A percentile compares a stretch with the other conserved stretches of the same genome.
Conservation (phyloP, 192 early-diverging fungal genomes). For the Haplosporangium gracile region DNA sequence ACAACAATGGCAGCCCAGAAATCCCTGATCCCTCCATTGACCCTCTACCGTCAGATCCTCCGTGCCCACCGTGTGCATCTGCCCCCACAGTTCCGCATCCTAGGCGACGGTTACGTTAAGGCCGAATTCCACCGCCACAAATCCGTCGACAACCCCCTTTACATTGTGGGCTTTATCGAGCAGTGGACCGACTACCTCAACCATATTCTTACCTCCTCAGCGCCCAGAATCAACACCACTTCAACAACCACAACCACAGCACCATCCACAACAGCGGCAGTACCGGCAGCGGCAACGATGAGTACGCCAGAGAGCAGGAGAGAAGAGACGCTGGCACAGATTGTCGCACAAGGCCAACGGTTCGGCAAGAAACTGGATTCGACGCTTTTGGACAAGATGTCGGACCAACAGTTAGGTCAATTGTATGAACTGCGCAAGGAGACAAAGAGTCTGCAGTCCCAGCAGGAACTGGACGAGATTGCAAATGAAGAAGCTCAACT, state of each 20-base stretch:
- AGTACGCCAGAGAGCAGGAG: conserved; percentile 15
- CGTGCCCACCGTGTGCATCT: conserved; percentile 59
- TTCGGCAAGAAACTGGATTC: conserved; percentile 60
- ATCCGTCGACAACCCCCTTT: conserved; percentile 65
- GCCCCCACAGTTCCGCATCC: conserved; percentile 61
- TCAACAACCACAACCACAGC: conserved; percentile 28
- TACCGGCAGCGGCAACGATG: not conserved
- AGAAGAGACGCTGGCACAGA: conserved; percentile 38
- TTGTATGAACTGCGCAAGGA: conserved; percentile 67
- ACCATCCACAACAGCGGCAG: conserved; percentile 6
- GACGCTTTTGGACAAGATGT: conserved; percentile 63
- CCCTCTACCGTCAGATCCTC: conserved; percentile 68
- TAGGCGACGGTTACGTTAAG: conserved; percentile 75
- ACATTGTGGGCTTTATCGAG: conserved; percentile 69
- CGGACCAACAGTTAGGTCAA: conserved; percentile 70
- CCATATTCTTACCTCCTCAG: conserved; percentile 36
- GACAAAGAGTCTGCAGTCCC: conserved; percentile 46
- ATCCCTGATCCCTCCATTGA: conserved; percentile 62
- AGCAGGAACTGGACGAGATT: conserved; percentile 32
- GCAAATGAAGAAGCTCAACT: conserved; percentile 43
- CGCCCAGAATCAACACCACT: not conserved
- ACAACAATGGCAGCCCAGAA: conserved; percentile 39
- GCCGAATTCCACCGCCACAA: conserved; percentile 70
- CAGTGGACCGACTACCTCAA: conserved; percentile 68
- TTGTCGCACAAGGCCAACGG: conserved; percentile 19